Evolutionary conservation across 192 early-diverging fungal species (phyloP), one percentile per base, ranked within the genome.

Genomic region (Phlyctochytrium bullatum): DNA sequence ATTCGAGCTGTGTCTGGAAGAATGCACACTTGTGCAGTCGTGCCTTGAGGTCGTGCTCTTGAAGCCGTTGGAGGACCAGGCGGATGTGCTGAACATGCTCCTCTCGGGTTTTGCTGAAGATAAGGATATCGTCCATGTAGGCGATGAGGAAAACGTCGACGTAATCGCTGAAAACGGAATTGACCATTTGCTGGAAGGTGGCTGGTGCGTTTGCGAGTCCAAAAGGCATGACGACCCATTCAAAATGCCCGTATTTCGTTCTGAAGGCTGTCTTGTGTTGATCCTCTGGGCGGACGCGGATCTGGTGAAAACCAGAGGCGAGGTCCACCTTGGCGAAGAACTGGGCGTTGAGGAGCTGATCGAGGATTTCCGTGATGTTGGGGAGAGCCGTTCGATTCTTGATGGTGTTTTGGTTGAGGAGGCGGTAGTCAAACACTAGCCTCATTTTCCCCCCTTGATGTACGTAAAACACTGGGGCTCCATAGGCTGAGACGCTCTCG

Each of bases 181-280:
- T 81, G 20, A 87, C 82, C 0, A 81, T 50, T 0, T 62, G 59
- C 65, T 83, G 78, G 69, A 91, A 90, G 0, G 79, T 73, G 0
- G 78, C 84, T 0, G 86, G 84, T 0, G 80, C 82, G 66, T 88
- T 89, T n/a, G 73, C 77, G 1, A 90, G 57, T 0, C 88, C 88
- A 63, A 88, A 87, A 0, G 86, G 87, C 40, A 91, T 60, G n/a
- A 88, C 86, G 0, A 66, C 32, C 47, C 71, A 88, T 61, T 89
- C 74, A 62, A 59, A 91, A 24, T 62, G 69, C 10, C 74, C 74
- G 54, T 64, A 73, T 17, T 51, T 36, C 10, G 52, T 58, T 20
- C 52, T 20, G 34, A 71, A 66, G 3, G 69, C 62, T 23, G 62
- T 71, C 52, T 66, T 71, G 61, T 12, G 25, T 20, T 33, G 25